Conservation (phyloP, 225 moss, liverwort and hornwort species). For the Antitrichia curtipendula region DNA sequence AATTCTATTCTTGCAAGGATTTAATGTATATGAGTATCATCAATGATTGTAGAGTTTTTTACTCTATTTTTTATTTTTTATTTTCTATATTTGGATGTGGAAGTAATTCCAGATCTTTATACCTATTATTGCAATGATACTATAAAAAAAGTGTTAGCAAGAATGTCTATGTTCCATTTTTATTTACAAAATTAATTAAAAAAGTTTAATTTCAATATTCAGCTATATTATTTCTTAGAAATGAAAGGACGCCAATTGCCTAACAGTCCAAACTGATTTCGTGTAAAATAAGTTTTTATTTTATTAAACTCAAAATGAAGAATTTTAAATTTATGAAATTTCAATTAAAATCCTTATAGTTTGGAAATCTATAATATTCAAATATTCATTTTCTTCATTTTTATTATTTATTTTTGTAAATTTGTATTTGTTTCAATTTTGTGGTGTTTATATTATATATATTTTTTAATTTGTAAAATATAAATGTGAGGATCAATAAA, state of each 20-base stretch:
- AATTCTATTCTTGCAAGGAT: too few species aligned
- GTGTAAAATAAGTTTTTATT: background rate
- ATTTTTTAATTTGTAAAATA: background rate
- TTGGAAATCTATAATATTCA: too few species aligned
- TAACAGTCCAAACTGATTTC: background rate
- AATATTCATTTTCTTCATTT: background rate
- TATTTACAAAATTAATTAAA: background rate
- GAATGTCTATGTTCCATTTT: background rate
- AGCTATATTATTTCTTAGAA: background rate
- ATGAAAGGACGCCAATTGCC: background rate
- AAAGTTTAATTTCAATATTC: background rate
- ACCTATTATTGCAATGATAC: background rate
- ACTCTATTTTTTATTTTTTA: fast-evolving
- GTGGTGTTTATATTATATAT: too few species aligned
- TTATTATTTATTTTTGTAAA: background rate
- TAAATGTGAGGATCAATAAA: background rate
- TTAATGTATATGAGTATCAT: too few species aligned
- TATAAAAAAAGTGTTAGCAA: too few species aligned
- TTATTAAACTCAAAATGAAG: too few species aligned
- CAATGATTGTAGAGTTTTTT: background rate
- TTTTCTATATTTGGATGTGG: background rate
- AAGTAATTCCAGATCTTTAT: background rate
- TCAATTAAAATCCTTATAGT: background rate
- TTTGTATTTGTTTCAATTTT: background rate
- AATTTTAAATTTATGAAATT: background rate